Conservation (phyloP, 805 yeast genomes). For the Candida multigemmis region DNA sequence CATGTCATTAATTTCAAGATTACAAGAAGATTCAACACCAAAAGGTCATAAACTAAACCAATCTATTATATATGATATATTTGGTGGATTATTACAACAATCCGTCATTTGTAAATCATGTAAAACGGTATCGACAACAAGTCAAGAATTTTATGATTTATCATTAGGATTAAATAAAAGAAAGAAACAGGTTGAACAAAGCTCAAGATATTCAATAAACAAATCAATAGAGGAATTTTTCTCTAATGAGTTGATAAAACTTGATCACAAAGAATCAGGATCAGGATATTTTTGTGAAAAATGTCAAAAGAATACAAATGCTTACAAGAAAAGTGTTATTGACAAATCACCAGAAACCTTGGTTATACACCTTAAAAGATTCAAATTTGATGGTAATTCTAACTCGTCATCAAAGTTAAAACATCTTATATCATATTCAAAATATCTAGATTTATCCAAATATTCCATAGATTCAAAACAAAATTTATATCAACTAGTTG, state of each 20-base stretch:
- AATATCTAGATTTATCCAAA: slow-evolving; percentile 61
- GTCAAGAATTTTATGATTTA: slow-evolving; percentile 89
- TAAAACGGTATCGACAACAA: slow-evolving; percentile 74
- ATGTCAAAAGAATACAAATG: slow-evolving; percentile 70
- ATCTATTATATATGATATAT: slow-evolving; percentile 82
- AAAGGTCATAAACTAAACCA: slow-evolving; percentile 75
- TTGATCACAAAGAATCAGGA: slow-evolving; percentile 58
- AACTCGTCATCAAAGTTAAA: slow-evolving; percentile 80
- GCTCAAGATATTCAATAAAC: slow-evolving; percentile 51
- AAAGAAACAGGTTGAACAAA: slow-evolving; percentile 5
- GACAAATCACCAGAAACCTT: slow-evolving; percentile 83
- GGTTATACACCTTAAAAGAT: slow-evolving; percentile 80
- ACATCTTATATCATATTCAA: slow-evolving; percentile 75
- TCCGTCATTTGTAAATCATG: slow-evolving; percentile 77
- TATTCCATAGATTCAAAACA: slow-evolving; percentile 31
- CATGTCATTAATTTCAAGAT: slow-evolving; percentile 79
- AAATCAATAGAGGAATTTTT: slow-evolving; percentile 76
- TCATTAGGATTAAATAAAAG: slow-evolving; percentile 64
- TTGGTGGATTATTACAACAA: slow-evolving; percentile 86
- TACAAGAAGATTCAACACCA: slow-evolving; percentile 91
- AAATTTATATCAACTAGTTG: slow-evolving; percentile 57
- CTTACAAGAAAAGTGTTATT: slow-evolving; percentile 66
- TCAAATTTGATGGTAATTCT: slow-evolving; percentile 69
- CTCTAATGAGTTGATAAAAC: slow-evolving; percentile 66
- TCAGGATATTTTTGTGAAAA: slow-evolving; percentile 88